These are phyloP conservation scores for Colletotrichum spinosum DNA, from an alignment of 2,329 filamentous ascomycete species.

Conservation along the genomic window DNA sequence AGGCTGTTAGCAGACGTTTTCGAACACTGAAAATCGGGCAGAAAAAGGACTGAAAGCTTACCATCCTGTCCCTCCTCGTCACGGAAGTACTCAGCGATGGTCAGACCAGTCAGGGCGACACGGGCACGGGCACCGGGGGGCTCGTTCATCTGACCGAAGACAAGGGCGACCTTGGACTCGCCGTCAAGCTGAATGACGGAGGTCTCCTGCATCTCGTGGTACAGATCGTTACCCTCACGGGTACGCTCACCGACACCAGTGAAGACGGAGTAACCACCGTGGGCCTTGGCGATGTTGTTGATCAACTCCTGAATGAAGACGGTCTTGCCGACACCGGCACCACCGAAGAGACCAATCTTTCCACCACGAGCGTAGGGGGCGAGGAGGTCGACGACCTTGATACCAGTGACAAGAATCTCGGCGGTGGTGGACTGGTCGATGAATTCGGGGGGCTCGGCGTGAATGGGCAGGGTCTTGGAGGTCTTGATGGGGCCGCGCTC, in stretches of 20 bases:
- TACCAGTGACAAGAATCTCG: conserved; percentile 98
- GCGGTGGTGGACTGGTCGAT: conserved; percentile 95
- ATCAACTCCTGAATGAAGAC: conserved; percentile 99
- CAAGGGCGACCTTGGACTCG: conserved; percentile 98
- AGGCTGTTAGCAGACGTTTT: conserved; percentile 41
- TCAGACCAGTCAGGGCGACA: conserved; percentile 95
- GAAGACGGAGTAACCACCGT: conserved; percentile 99
- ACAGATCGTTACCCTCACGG: conserved; percentile 99
- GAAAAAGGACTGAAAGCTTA: conserved; percentile 52
- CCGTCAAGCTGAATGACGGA: conserved; percentile 99
- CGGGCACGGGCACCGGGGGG: conserved; percentile 99
- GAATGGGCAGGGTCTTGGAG: conserved; percentile 88
- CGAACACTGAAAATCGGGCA: background rate
- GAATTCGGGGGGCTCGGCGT: conserved; percentile 93
- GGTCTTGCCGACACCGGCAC: conserved; percentile 99
- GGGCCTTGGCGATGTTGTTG: conserved; percentile 99
- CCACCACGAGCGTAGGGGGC: conserved; percentile 99
- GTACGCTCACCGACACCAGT: conserved; percentile 99
- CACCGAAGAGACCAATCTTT: conserved; percentile 99
- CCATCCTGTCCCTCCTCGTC: conserved; percentile 85
- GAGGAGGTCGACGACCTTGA: conserved; percentile 99
- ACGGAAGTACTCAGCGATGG: conserved; percentile 86
- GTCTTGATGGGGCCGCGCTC: conserved; percentile 98
- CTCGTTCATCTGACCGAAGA: conserved; percentile 99
- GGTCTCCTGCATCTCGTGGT: conserved; percentile 99